Evolutionary conservation across 164 flowering plant species (phyloP).

Genomic region (Cinnamomum micranthum): DNA sequence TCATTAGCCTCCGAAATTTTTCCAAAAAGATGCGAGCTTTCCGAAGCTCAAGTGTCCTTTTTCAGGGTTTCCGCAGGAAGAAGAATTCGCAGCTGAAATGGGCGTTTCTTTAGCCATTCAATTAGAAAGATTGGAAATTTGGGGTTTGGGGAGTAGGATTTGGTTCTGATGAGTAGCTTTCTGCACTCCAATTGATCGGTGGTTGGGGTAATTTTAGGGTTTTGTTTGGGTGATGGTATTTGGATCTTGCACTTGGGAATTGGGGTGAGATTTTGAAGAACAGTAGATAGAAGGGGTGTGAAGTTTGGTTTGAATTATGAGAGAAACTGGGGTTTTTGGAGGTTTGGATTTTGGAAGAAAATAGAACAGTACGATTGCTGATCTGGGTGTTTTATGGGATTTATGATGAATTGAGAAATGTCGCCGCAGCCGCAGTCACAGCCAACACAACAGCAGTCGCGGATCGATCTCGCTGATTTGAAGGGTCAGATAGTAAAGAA

Average conservation of each 20-base stretch:
- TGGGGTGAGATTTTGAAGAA: background rate
- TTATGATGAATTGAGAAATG: slow-evolving; percentile 31
- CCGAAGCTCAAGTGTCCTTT: background rate
- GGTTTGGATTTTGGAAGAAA: background rate
- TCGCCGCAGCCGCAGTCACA: slow-evolving; percentile 32
- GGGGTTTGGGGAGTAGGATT: slow-evolving; percentile 20
- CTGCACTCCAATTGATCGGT: background rate
- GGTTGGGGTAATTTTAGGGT: slow-evolving; percentile 19
- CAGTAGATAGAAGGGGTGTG: too few species aligned
- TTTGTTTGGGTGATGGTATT: background rate
- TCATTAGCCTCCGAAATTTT: background rate
- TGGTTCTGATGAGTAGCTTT: slow-evolving; percentile 24
- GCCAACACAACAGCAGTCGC: slow-evolving; percentile 48
- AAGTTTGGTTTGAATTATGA: background rate
- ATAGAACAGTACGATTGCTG: background rate
- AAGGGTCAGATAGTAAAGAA: slow-evolving; percentile 78
- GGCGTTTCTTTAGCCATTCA: slow-evolving; percentile 36
- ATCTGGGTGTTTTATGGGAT: slow-evolving; percentile 20
- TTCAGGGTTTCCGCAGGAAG: slow-evolving; percentile 8
- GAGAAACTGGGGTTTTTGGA: background rate
- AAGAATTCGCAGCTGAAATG: slow-evolving; percentile 1
- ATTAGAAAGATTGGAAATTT: slow-evolving; percentile 15
- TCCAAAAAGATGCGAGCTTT: slow-evolving; percentile 9
- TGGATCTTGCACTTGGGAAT: background rate
- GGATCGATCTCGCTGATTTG: slow-evolving; percentile 74